Conservation (phyloP, 169 alveolate species). For the Plasmodium gaboni region DNA sequence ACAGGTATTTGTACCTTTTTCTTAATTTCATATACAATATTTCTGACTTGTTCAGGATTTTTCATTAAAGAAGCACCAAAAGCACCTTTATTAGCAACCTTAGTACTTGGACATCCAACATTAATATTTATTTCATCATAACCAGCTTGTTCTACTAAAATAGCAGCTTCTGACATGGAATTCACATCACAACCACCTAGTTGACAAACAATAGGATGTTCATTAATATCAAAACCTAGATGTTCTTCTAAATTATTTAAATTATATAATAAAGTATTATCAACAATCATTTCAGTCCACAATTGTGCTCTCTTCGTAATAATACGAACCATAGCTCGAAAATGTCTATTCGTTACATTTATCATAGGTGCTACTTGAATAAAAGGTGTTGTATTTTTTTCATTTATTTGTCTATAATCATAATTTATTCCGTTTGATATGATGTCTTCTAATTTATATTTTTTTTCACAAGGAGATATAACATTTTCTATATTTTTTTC, state of each 20-base stretch:
- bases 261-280: constrained; percentile 87
- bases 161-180: constrained; percentile 92
- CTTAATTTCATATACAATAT: constrained; percentile 80
- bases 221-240: constrained; percentile 82
- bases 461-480: constrained; percentile 13
- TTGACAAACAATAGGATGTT: constrained; percentile 93
- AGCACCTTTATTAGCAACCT: constrained; percentile 92
- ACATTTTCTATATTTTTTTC: constrained; percentile 23
- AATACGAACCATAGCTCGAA: constrained; percentile 87
- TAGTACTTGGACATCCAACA: constrained; percentile 95
- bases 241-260: constrained; percentile 52
- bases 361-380: constrained; percentile 96
- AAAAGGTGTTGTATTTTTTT: constrained; percentile 60
- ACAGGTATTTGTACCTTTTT: constrained; percentile 87
- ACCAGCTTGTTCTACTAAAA: constrained; percentile 90
- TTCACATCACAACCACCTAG: constrained; percentile 95
- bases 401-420: constrained; percentile 7
- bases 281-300: constrained; percentile 96
- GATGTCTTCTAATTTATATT: constrained; percentile 51
- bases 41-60: constrained; percentile 92
- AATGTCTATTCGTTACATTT: constrained; percentile 93
- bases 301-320: constrained; percentile 89
- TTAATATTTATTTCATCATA: constrained; percentile 95
- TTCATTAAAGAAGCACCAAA: constrained; percentile 98
- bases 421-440: constrained; percentile 2